These are phyloP conservation scores for Scedosporium apiospermum DNA, from an alignment of 2,329 filamentous ascomycete species.

Conservation along the genomic window DNA sequence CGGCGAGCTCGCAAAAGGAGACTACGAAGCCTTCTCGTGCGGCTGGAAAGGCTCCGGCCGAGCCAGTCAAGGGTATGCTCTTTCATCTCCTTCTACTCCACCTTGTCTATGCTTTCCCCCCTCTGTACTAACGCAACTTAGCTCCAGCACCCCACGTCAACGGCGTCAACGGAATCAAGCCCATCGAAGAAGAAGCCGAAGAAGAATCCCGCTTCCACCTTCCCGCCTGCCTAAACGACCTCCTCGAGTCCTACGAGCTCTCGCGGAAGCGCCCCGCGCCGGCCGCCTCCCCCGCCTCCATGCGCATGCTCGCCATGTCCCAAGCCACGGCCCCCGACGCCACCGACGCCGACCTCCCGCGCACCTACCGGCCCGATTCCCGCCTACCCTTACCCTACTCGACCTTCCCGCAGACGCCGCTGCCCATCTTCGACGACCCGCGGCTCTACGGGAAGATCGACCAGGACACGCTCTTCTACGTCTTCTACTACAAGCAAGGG, in stretches of 20 bases:
- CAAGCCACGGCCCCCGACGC: slow-evolving; percentile 65
- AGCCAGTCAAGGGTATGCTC: slow-evolving; percentile 34
- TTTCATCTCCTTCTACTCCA: not conserved
- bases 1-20: slow-evolving; percentile 11
- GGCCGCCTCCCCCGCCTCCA: slow-evolving; percentile 53
- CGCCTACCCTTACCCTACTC: slow-evolving; percentile 65
- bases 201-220: slow-evolving; percentile 90
- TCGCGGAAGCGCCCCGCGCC: slow-evolving; percentile 61
- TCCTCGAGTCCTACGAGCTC: slow-evolving; percentile 83
- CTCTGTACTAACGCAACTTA: slow-evolving; percentile 12
- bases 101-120: not conserved
- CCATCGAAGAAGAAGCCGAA: slow-evolving; percentile 30
- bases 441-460: slow-evolving; percentile 82
- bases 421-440: slow-evolving; percentile 85
- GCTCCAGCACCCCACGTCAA: slow-evolving; percentile 35
- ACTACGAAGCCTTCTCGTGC: slow-evolving; percentile 22
- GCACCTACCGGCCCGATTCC: slow-evolving; percentile 74
- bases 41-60: slow-evolving; percentile 29
- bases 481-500: slow-evolving; percentile 97
- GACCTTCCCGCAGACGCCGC: slow-evolving; percentile 87
- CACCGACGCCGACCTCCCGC: slow-evolving; percentile 70
- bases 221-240: slow-evolving; percentile 76
- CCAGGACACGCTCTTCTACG: slow-evolving; percentile 93
- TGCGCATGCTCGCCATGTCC: slow-evolving; percentile 67
- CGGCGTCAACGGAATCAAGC: slow-evolving; percentile 42